Conservation (phyloP, 2,329 filamentous ascomycete species). For the Talaromyces sp. region DNA sequence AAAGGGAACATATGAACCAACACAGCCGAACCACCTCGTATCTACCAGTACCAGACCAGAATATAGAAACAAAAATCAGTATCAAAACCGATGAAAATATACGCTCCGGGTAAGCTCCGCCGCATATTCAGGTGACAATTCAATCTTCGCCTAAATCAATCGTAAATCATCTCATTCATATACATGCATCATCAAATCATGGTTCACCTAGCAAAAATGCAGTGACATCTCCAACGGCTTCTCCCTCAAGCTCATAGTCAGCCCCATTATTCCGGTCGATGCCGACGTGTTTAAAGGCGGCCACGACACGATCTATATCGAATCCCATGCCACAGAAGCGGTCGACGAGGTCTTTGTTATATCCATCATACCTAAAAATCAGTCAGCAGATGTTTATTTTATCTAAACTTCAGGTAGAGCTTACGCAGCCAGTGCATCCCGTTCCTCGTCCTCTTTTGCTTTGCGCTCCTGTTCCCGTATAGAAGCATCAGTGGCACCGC, state of each 20-base stretch:
- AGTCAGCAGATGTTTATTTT: neutral
- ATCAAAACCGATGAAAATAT: neutral
- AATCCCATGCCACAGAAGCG: slow-evolving; percentile 91
- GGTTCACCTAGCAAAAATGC: slow-evolving; percentile 78
- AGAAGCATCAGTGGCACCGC: slow-evolving; percentile 52
- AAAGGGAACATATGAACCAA: neutral
- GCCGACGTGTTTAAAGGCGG: slow-evolving; percentile 75
- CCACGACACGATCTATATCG: slow-evolving; percentile 77
- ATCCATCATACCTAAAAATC: slow-evolving; percentile 70
- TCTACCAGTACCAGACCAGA: slow-evolving; percentile 5
- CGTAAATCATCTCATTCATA: slow-evolving; percentile 18
- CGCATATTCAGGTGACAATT: slow-evolving; percentile 10
- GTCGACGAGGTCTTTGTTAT: slow-evolving; percentile 78
- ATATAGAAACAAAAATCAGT: neutral
- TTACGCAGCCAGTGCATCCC: slow-evolving; percentile 54
- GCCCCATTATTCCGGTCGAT: slow-evolving; percentile 74
- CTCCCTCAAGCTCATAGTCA: slow-evolving; percentile 84
- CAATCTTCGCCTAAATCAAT: slow-evolving; percentile 13
- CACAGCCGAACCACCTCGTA: neutral
- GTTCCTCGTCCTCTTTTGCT: slow-evolving; percentile 56
- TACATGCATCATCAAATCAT: slow-evolving; percentile 33
- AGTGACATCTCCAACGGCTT: slow-evolving; percentile 85
- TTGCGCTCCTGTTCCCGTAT: slow-evolving; percentile 54
- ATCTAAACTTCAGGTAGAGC: slow-evolving; percentile 19
- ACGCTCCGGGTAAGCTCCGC: slow-evolving; percentile 32